Evolutionary conservation across 768 basidiomycete genomes (phyloP), one percentile per base, ranked within the genome.

Genomic region (Termitomyces sp.): DNA sequence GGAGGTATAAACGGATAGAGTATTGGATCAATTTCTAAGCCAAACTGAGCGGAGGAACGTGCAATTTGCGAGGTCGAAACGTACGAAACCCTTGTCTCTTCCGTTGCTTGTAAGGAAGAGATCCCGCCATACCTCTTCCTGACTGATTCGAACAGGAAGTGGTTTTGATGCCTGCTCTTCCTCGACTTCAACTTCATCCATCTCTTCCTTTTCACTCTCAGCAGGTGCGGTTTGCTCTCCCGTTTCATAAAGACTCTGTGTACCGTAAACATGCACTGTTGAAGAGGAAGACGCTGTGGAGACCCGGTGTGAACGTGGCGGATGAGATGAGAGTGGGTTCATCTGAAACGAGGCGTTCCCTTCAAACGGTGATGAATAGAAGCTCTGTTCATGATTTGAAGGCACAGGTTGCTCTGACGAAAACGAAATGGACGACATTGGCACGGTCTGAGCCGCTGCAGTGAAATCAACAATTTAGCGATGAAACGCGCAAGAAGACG

Each of bases 21-120:
- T 93, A 94, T 76, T 94, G 92, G 57, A 94, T 84, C 57, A 93
- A 67, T 92, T 94, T 94, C 91, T 93, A 53, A 28, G 50, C 40
- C 40, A 36, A 14, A 1, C 23, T 63, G 13, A 57, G 62, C 35
- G 47, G 23, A n/a, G 18, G n/a, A 36, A 23, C 38, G 32, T 33
- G 30, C 20, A 41, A 16, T 43, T 50, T 16, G 28, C 35, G 26
- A 40, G 32, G 44, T 40, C 35, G 35, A 4, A 58, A 81, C 89
- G 67, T 74, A 93, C 91, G 68, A 94, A 87, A 32, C 85, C 84
- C 75, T 94, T 94, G 72, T 94, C 92, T 65, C 92, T 79, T 53
- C 92, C 92, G 63, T 83, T 79, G 64, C 88, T 89, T 32, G 89
- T 87, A 66, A 85, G 78, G 55, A 93, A 75, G 70, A 93, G 83